Base-by-base conservation (phyloP, 768 basidiomycete genomes). In the Floccularia luteovirens region DNA sequence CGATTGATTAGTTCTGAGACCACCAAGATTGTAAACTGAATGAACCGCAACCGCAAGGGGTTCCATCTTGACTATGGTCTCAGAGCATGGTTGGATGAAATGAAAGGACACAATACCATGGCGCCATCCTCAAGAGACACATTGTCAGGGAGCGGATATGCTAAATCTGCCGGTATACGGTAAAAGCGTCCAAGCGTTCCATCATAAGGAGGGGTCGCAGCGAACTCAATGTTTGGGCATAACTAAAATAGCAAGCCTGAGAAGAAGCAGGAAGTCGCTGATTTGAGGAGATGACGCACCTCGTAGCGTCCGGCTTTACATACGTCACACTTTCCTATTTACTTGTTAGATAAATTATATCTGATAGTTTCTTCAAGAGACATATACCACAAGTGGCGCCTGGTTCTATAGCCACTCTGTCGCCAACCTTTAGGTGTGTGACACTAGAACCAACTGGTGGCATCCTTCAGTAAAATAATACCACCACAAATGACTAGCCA, bases 121-220 rank as follows among this genome's bases (percentile, higher is more conserved):
- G 94, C 92, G 23, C 93, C 94, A 56, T 98, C 92, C 59, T 94
- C 93, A 11, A 94, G 75, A 14, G 82, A 76, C 35, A 97, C 77
- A 53, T 78, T 70, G n/a, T 82, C 75, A 2, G 91, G 91, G 10
- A 98, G 77, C 27, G 66, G 70, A 59, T 90, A 91, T 39, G 81
- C 83, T 17, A 96, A 72, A 58, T 96, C 88, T 19, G 79, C 79
- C 12, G 92, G 90, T 41, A 94, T 69, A 39, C 73, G 76, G 62
- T 94, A 98, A 67, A 84, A 94, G 32, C 90, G 75, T 34, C 72
- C 72, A 16, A 96, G 76, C 11, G 93, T 97, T 39, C 93, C 93
- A 52, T 94, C 86, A 53, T 84, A 77, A 1, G 94, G 94, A 39
- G 93, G 94, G 11, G 93, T 94, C 2, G 93, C 92, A 13, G 92